These are phyloP conservation scores for Cardamine resedifolia DNA, from an alignment of 345 rosid species.

Conservation along the genomic window DNA sequence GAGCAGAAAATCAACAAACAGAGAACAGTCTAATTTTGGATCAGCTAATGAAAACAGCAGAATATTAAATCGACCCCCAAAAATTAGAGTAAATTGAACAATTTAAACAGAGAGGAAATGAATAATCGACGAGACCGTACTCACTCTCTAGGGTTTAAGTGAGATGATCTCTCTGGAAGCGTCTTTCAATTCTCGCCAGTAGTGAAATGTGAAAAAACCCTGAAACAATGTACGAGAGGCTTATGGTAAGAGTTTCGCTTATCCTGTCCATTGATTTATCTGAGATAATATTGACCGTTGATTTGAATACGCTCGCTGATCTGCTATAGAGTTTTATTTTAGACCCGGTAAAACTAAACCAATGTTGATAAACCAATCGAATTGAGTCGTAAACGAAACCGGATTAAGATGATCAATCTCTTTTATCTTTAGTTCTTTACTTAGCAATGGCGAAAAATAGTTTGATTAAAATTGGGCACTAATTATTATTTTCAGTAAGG, in stretches of 20 bases:
- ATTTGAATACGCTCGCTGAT: background rate
- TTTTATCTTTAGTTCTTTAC: constrained; percentile 30
- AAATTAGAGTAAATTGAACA: background rate
- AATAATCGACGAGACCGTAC: constrained; percentile 14
- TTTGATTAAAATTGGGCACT: constrained; percentile 28
- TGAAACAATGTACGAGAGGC: constrained; percentile 6
- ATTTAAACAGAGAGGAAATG: background rate
- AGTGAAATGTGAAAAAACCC: constrained; percentile 25
- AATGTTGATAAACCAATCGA: background rate
- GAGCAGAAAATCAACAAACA: background rate
- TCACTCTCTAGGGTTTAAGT: constrained; percentile 28
- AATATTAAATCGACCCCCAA: background rate
- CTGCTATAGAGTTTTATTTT: background rate
- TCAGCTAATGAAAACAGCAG: constrained; percentile 1
- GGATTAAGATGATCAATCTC: background rate
- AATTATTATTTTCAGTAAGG: constrained; percentile 9
- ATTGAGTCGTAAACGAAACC: background rate
- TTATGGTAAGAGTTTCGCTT: constrained; percentile 1
- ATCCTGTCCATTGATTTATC: constrained; percentile 32
- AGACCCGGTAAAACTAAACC: constrained; percentile 14
- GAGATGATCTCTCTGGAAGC: constrained; percentile 32
- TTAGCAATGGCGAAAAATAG: constrained; percentile 38
- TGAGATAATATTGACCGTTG: constrained; percentile 12
- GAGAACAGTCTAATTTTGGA: background rate
- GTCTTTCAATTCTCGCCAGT: constrained; percentile 35